Evolutionary conservation across 2,329 filamentous ascomycete genomes (phyloP).

Genomic region (Seiridium unicorne): DNA sequence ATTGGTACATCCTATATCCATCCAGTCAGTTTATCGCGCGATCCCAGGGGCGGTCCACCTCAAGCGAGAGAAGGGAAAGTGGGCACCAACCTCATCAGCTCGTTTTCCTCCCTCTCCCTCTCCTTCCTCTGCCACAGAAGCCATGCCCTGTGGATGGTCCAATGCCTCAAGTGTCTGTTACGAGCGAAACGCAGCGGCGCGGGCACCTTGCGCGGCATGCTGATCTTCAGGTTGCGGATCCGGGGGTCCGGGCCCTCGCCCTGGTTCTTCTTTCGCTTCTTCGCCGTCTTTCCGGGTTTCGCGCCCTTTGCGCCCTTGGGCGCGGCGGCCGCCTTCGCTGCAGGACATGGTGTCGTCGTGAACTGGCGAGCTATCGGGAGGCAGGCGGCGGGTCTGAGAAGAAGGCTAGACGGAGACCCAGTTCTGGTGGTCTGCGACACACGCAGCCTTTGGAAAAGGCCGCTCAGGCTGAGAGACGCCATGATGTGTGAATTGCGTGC

Average conservation of each 20-base stretch:
- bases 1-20: constrained; percentile 59
- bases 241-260: constrained; percentile 38
- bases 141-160: constrained; percentile 98
- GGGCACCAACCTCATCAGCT: constrained; percentile 60
- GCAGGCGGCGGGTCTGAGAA: neutral
- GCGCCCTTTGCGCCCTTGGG: neutral
- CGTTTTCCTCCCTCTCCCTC: constrained; percentile 61
- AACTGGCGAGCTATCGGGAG: neutral
- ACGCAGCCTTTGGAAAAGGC: neutral
- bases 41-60: too few species aligned
- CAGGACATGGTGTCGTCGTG: neutral
- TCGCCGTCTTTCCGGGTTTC: constrained; percentile 1
- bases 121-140: constrained; percentile 72
- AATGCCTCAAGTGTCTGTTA: constrained; percentile 85
- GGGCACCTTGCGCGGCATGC: constrained; percentile 50
- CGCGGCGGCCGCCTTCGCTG: neutral
- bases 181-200: constrained; percentile 84
- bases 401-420: neutral
- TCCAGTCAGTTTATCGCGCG: too few species aligned
- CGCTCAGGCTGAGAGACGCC: neutral
- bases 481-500: neutral
- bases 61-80: neutral
- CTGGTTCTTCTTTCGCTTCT: constrained; percentile 23
- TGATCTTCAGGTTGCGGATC: constrained; percentile 42
- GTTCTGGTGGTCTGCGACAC: neutral